phyloP scores from a whole-genome alignment of 768 basidiomycete species.

The Leccinellum luteum region DNA sequence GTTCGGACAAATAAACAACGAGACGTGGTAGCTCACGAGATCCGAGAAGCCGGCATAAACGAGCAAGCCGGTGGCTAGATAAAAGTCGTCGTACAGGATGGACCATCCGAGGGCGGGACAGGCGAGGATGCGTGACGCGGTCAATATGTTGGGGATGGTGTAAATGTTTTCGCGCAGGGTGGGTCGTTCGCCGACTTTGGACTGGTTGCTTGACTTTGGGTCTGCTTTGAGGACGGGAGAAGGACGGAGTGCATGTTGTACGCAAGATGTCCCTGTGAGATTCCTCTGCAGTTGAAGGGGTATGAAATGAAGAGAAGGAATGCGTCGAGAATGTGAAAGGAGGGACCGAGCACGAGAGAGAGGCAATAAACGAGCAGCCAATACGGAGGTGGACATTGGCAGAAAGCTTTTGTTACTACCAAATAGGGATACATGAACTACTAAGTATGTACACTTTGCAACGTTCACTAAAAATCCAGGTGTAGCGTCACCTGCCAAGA shows the following conservation, averaged over 20 bases:
- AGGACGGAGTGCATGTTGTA: constrained; percentile 10
- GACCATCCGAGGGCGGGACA: constrained; percentile 93
- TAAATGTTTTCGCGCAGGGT: constrained; percentile 83
- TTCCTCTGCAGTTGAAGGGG: constrained; percentile 2
- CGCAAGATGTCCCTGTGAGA: constrained; percentile 11
- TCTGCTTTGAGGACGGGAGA: constrained; percentile 4
- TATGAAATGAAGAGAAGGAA: not conserved
- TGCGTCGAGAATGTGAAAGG: not conserved
- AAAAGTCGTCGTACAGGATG: constrained; percentile 77
- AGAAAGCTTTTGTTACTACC: not conserved
- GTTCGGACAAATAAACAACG: not conserved
- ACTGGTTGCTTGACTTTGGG: constrained; percentile 5
- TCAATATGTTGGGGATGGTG: constrained; percentile 90
- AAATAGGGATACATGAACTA: constrained; percentile 6
- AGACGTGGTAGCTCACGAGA: constrained; percentile 54
- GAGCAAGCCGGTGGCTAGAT: constrained; percentile 77
- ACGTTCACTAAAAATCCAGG: not conserved
- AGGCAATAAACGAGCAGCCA: constrained; percentile 1
- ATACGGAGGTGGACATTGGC: constrained; percentile 11
- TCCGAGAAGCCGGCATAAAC: constrained; percentile 93
- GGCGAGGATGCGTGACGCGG: constrained; percentile 79
- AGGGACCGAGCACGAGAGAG: constrained; percentile 7
- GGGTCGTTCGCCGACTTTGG: constrained; percentile 24
- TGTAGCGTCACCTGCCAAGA: constrained; percentile 9
- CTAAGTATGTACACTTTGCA: not conserved